Evolutionary conservation across 352 stramenopile species (phyloP).

Genomic region (Globisporangium yorkense): DNA sequence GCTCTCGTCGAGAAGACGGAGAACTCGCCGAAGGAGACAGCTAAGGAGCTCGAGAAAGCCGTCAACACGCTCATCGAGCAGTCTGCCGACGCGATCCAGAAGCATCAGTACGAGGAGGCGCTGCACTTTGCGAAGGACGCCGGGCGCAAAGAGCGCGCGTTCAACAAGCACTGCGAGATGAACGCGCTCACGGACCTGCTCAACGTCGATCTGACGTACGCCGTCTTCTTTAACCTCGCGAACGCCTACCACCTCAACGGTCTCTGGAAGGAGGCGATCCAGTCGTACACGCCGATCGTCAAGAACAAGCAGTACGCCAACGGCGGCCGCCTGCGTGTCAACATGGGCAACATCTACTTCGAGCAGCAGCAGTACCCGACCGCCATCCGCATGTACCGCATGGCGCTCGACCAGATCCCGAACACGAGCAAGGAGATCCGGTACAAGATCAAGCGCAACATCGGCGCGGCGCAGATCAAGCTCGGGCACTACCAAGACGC

Average conservation of each 20-base stretch:
- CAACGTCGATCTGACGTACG: constrained; percentile 93
- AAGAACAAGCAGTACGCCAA: constrained; percentile 96
- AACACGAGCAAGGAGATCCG: constrained; percentile 92
- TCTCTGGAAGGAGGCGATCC: constrained; percentile 92
- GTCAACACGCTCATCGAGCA: constrained; percentile 93
- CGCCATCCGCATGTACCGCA: constrained; percentile 96
- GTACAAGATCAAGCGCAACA: constrained; percentile 97
- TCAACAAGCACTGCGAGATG: constrained; percentile 90
- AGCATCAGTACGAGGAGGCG: constrained; percentile 75
- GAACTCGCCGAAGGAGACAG: constrained; percentile 90
- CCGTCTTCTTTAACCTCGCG: constrained; percentile 94
- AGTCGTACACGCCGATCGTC: constrained; percentile 92
- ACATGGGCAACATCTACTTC: constrained; percentile 98
- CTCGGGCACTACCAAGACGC: constrained; percentile 94
- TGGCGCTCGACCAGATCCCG: constrained; percentile 96
- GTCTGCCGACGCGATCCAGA: constrained; percentile 70
- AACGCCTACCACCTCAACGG: constrained; percentile 92
- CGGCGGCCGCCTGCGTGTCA: constrained; percentile 88
- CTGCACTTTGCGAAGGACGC: constrained; percentile 87
- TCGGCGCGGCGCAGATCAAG: constrained; percentile 92
- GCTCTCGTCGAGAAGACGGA: constrained; percentile 88
- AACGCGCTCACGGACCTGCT: constrained; percentile 86
- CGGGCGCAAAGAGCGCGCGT: constrained; percentile 84
- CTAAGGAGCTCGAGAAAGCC: constrained; percentile 86
- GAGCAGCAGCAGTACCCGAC: constrained; percentile 91